Evolutionary conservation across 2,329 filamentous ascomycete genomes (phyloP).

Genomic region (Albifimbria verrucaria): DNA sequence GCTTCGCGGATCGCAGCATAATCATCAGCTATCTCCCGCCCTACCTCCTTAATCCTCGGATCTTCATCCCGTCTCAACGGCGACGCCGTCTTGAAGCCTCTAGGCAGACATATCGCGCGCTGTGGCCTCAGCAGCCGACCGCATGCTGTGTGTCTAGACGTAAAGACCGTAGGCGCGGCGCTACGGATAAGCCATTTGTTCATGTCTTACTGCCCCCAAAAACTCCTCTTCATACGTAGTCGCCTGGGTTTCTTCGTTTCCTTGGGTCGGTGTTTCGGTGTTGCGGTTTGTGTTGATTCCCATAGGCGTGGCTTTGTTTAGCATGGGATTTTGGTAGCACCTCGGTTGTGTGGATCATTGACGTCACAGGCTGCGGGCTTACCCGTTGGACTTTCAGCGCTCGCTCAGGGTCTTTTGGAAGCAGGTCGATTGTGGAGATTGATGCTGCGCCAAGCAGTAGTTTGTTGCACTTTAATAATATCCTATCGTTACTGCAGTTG

Average conservation of each 20-base stretch:
- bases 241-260: neutral
- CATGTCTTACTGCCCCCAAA: neutral
- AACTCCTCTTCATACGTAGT: neutral
- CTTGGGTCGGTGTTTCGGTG: neutral
- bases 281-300: too few relatives aligned
- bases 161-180: neutral
- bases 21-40: slow-evolving; percentile 41
- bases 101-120: neutral
- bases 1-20: slow-evolving; percentile 41
- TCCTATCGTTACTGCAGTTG: too few relatives aligned
- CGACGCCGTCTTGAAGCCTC: neutral
- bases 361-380: neutral
- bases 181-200: slow-evolving; percentile 2
- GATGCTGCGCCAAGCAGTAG: too few relatives aligned
- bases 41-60: slow-evolving; percentile 37
- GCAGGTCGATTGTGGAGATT: too few relatives aligned
- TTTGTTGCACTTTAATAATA: too few relatives aligned
- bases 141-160: neutral
- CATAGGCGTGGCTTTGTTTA: too few relatives aligned
- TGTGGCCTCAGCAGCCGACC: neutral
- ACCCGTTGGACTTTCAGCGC: too few relatives aligned
- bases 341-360: neutral
- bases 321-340: too few relatives aligned
- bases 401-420: too few relatives aligned
- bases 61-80: slow-evolving; percentile 22